Conservation (phyloP, 179 eudicot genomes). For the Silene noctiflora region DNA sequence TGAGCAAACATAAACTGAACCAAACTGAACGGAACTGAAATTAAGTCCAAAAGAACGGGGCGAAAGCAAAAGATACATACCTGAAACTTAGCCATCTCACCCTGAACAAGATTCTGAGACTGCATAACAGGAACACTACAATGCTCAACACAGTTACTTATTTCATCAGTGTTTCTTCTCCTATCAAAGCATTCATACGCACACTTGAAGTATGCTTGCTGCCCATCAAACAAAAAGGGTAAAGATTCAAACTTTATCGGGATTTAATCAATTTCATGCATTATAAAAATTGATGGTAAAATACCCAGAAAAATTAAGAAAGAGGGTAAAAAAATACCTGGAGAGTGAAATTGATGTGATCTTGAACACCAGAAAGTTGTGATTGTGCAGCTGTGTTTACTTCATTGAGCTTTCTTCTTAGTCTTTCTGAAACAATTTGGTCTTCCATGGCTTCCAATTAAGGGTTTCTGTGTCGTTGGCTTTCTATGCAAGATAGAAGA, state of each 20-base stretch:
- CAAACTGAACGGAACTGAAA: too few species aligned
- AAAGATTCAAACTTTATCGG: neutral
- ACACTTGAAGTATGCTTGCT: slow-evolving; percentile 31
- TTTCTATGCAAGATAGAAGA: slow-evolving; percentile 18
- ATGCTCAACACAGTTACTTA: slow-evolving; percentile 73
- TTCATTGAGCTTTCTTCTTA: slow-evolving; percentile 76
- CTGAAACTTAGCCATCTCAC: slow-evolving; percentile 89
- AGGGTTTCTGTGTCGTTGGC: neutral
- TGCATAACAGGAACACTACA: slow-evolving; percentile 75
- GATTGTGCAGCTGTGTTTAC: slow-evolving; percentile 81
- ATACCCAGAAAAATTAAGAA: slow-evolving; percentile 10
- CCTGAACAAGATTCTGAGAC: slow-evolving; percentile 51
- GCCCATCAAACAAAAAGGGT: slow-evolving; percentile 12
- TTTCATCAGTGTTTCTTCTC: slow-evolving; percentile 60
- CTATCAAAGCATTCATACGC: slow-evolving; percentile 83
- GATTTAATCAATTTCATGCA: neutral
- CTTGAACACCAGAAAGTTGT: slow-evolving; percentile 72
- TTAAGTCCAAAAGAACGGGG: too few species aligned
- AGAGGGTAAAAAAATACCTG: slow-evolving; percentile 39
- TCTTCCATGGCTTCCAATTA: slow-evolving; percentile 60
- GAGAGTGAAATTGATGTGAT: slow-evolving; percentile 92
- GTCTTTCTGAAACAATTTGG: slow-evolving; percentile 66
- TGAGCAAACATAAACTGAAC: too few species aligned
- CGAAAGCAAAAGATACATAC: slow-evolving; percentile 21
- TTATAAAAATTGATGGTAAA: neutral